Evolutionary conservation across 2,329 filamentous ascomycete species (phyloP), one percentile per base, ranked within the genome.

Genomic region (Colletotrichum tofieldiae): DNA sequence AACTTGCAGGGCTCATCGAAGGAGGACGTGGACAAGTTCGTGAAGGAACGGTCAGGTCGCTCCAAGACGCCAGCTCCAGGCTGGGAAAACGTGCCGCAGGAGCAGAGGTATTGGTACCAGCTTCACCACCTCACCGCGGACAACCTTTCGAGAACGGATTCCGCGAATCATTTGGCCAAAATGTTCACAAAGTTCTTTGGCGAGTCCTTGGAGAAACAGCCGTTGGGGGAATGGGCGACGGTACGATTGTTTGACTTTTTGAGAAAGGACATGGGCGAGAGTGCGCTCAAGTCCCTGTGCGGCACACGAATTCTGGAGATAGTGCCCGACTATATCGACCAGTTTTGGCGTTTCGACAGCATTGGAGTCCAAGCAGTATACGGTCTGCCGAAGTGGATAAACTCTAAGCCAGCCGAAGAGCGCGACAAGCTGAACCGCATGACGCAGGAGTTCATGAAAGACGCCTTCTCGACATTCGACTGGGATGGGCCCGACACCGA

Each of bases 261-360:
- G 6, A 74, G 71, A 43, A 26, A 35, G 3, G 72, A 77, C 11
- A 77, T 81, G 73, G 67, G 69, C 3, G 66, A 76, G 23, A 71
- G 72, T 5, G 77, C 78, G 6, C 58, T 76, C 7, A 59, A 65
- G 1, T 61, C 78, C 0, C 60, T 81, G 1, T 74, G 74, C 45
- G 80, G 80, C 1, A 63, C 75, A 0, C 37, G 62, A 1, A 41
- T 81, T 1, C 20, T 80, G 7, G 73, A 77, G 16, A 29, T 77
- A 6, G 76, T 76, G 16, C 78, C 79, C 2, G 75, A 62, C 14
- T 76, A 79, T 29, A 59, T 76, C 12, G 73, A 80, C 0, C 54
- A 63, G 14, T 78, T 79, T 32, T 79, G 76, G 77, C 64, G 67
- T 0, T 80, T 78, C 32, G 78, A 81, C 12, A 61, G 65, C 1